These are phyloP conservation scores for Boeremia lycopersici DNA, from an alignment of 2,329 filamentous ascomycete species.

Conservation along the genomic window DNA sequence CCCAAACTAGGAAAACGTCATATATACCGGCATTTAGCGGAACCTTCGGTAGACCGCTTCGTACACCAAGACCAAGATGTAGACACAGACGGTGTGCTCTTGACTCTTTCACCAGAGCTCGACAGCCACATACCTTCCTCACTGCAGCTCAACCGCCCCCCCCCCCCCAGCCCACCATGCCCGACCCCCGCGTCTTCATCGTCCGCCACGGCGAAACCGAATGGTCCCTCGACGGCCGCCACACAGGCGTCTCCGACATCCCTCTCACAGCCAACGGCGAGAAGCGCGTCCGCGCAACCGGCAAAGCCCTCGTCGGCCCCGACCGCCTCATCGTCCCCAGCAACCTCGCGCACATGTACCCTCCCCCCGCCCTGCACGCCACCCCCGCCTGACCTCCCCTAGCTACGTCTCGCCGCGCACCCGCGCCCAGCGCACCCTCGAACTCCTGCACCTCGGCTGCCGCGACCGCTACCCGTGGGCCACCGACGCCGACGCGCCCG, in stretches of 20 bases:
- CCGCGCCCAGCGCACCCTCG: slow-evolving; percentile 87
- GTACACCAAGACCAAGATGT: slow-evolving; percentile 5
- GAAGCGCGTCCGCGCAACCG: slow-evolving; percentile 65
- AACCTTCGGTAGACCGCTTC: neutral
- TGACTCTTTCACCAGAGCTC: neutral
- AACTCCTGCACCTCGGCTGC: slow-evolving; percentile 79
- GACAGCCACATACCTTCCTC: neutral
- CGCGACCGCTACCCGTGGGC: slow-evolving; percentile 74
- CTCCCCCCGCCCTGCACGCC: neutral
- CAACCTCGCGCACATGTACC: slow-evolving; percentile 82
- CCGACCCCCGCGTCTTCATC: slow-evolving; percentile 58
- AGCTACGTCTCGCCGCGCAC: slow-evolving; percentile 85
- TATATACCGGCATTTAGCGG: slow-evolving; percentile 7
- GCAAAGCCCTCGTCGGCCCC: slow-evolving; percentile 79
- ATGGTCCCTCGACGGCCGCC: slow-evolving; percentile 80
- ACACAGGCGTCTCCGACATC: slow-evolving; percentile 87
- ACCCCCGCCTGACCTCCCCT: neutral
- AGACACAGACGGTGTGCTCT: neutral
- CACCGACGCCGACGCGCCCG: too few species aligned
- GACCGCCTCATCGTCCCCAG: slow-evolving; percentile 84
- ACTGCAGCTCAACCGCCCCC: neutral
- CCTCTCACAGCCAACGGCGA: slow-evolving; percentile 79
- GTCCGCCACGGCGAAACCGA: slow-evolving; percentile 90
- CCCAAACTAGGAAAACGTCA: slow-evolving; percentile 9
- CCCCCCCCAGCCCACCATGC: slow-evolving; percentile 34